Evolutionary conservation across 441 rosid species (phyloP).

Genomic region (Melastoma candidum): DNA sequence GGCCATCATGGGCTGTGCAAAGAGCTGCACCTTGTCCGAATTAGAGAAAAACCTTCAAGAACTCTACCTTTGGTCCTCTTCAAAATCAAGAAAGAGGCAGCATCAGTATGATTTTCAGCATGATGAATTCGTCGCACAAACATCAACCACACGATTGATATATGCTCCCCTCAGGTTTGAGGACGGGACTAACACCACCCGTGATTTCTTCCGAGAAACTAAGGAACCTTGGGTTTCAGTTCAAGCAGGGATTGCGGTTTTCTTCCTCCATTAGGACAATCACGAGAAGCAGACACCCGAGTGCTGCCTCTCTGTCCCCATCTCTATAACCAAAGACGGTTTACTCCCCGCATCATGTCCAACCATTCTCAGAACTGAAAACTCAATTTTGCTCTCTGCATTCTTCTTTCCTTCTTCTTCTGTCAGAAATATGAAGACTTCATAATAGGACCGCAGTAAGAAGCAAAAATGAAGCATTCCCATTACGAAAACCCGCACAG

Average conservation of each 20-base stretch:
- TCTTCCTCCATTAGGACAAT: conserved; percentile 18
- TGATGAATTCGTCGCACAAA: too few relatives aligned
- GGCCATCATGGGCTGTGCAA: conserved; percentile 10
- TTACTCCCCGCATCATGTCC: too few relatives aligned
- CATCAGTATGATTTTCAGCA: background rate
- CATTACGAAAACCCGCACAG: too few relatives aligned
- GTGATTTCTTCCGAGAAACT: conserved; percentile 65
- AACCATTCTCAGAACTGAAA: too few relatives aligned
- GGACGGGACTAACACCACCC: conserved; percentile 24
- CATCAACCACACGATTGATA: background rate
- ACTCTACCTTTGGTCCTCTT: conserved; percentile 22
- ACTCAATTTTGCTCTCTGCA: too few relatives aligned
- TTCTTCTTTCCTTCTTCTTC: too few relatives aligned
- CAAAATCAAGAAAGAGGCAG: conserved; percentile 20
- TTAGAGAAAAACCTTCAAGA: conserved; percentile 32
- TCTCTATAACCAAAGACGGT: too few relatives aligned
- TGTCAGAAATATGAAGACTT: too few relatives aligned
- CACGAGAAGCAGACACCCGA: too few relatives aligned
- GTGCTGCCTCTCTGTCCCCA: too few relatives aligned
- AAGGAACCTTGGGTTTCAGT: conserved; percentile 48
- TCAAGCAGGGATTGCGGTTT: conserved; percentile 32
- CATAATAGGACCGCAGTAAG: too few relatives aligned
- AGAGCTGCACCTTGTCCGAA: conserved; percentile 31
- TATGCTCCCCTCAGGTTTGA: conserved; percentile 20
- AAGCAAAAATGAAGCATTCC: too few relatives aligned